Evolutionary conservation across 139 green algal species (phyloP), one percentile per base, ranked within the genome.

Genomic region (Chlamydomonas incerta): DNA sequence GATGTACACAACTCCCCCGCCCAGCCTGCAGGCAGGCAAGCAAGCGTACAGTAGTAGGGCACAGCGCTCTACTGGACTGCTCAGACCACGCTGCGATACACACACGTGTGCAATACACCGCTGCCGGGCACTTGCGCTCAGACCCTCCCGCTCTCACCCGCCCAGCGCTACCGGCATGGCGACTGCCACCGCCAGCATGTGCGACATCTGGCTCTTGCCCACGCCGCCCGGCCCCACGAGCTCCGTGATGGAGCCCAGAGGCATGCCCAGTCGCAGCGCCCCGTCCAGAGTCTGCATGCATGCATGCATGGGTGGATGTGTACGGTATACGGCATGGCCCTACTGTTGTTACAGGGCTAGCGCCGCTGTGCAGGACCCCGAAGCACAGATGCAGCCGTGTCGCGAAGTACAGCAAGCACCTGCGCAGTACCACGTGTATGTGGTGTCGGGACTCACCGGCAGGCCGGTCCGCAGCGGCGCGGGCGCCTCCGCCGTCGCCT

Each of bases 211-310:
- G 63, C 73, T 83, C 83, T 88, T 88, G 65, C 83, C 83, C 67
- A 88, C 83, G 26, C 83, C 73, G 21, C 73, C 83, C 1, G 83
- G 83, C 1, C 93, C 93, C 67, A 87, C 82, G 2, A 96, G 35
- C 66, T 96, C 93, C 37, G 91, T 95, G 60, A 96, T 89, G 57
- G 58, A 74, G 52, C 92, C 92, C 24, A n/a, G 60, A 2, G 87
- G 73, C 6, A 96, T 31, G 41, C 93, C 93, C 4, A 90, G 88
- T 1, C 88, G 50, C 41, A 96, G 86, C 14, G 87, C 68, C 0
- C 55, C 33, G 73, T 96, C 93, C 24, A 96, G 67, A 11, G 66
- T 85, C 79, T 85, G 29, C 55, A 60, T 21, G 24, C 18, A 66
- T 65, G 57, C 55, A 62, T 23, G 55, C 4, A 24, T 24, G 8